Percentiles rank a stretch among this genome's conserved stretches.
phyloP scores from a whole-genome alignment of 805 yeast species.

The Brettanomyces sp. region DNA sequence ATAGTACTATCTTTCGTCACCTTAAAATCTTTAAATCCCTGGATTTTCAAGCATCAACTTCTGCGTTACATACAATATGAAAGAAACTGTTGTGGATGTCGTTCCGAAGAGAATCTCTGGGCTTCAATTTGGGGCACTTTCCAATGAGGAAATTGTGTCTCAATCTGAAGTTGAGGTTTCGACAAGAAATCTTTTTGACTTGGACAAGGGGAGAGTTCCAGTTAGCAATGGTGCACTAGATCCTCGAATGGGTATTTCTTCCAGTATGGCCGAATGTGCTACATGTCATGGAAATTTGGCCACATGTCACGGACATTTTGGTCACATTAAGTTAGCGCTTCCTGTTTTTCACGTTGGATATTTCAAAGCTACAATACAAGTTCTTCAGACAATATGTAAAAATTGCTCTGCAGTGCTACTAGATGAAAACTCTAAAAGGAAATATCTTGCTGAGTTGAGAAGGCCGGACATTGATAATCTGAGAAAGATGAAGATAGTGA shows the following conservation, averaged over 20 bases:
- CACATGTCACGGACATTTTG: conserved; percentile 97
- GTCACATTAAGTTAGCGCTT: conserved; percentile 83
- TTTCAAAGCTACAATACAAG: conserved; percentile 82
- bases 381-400: conserved; percentile 86
- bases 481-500: conserved; percentile 82
- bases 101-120: conserved; percentile 89
- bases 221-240: conserved; percentile 84
- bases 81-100: conserved; percentile 51
- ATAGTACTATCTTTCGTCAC: too few species aligned
- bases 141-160: conserved; percentile 82
- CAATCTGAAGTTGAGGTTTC: conserved; percentile 92
- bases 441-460: conserved; percentile 68
- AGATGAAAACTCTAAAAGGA: conserved; percentile 61
- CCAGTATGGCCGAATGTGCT: conserved; percentile 73
- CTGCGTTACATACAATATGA: conserved; percentile 15
- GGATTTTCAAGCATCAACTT: too few species aligned
- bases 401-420: conserved; percentile 72
- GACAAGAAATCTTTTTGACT: conserved; percentile 84
- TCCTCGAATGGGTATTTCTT: conserved; percentile 86
- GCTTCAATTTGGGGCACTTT: conserved; percentile 85
- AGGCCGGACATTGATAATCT: conserved; percentile 85
- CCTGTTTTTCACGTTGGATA: conserved; percentile 98
- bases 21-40: too few species aligned
- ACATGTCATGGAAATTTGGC: conserved; percentile 92
- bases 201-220: conserved; percentile 82